Conservation (phyloP, 768 basidiomycete species). For the Podaxis rugospora region DNA sequence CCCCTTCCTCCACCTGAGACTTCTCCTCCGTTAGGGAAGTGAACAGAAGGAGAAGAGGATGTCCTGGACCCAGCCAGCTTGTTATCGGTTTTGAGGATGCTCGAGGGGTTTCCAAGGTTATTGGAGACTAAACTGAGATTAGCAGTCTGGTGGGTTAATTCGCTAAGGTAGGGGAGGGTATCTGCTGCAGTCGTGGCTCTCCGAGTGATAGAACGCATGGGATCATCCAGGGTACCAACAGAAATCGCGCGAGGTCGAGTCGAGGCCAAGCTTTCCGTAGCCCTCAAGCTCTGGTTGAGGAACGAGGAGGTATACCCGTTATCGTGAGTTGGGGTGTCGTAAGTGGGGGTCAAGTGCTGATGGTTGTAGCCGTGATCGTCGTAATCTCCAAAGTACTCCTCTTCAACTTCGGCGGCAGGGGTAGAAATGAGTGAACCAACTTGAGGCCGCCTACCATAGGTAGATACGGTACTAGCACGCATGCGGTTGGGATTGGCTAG, state of each 20-base stretch:
- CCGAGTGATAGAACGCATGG: constrained; percentile 65
- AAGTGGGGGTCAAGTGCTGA: constrained; percentile 53
- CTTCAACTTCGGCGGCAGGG: constrained; percentile 70
- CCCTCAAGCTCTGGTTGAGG: constrained; percentile 71
- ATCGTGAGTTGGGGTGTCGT: constrained; percentile 51
- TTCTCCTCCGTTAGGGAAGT: constrained; percentile 58
- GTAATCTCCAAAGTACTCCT: constrained; percentile 64
- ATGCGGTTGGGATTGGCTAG: constrained; percentile 74
- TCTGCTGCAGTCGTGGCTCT: constrained; percentile 47
- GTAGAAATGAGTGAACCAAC: constrained; percentile 59
- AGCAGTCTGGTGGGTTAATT: constrained; percentile 41
- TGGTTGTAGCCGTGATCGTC: constrained; percentile 47
- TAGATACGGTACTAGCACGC: constrained; percentile 90
- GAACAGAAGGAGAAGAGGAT: constrained; percentile 50
- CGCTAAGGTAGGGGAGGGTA: constrained; percentile 54
- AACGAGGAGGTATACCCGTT: constrained; percentile 54
- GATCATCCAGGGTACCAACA: constrained; percentile 83
- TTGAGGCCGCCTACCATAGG: constrained; percentile 71
- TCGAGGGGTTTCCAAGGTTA: constrained; percentile 36
- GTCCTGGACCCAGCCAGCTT: constrained; percentile 45
- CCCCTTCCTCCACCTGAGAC: constrained; percentile 46
- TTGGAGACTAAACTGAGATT: constrained; percentile 32
- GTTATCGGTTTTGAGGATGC: constrained; percentile 57
- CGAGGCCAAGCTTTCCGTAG: constrained; percentile 61
- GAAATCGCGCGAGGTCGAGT: constrained; percentile 79